Evolutionary conservation across 2,329 filamentous ascomycete species (phyloP), one percentile per base, ranked within the genome.

Genomic region (Fusarium newnesense): DNA sequence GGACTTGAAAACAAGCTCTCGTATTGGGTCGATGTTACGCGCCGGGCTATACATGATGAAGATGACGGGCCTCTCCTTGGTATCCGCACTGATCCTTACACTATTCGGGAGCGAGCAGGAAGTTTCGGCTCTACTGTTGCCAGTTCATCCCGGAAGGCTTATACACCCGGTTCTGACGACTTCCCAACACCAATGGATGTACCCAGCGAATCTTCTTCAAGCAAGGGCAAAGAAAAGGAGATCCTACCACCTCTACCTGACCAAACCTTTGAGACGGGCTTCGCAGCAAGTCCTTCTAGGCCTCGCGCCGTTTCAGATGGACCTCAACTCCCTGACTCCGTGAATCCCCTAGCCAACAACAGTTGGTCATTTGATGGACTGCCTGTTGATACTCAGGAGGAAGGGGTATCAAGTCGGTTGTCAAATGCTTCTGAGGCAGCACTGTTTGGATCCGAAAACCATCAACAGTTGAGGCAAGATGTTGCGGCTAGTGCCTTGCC

Each of bases 251-350:
- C 60, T 44, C 60, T 64, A 36, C 66, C 69, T 15, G 56, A 57
- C 37, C 36, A 67, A 34, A 34, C 74, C 47, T 57, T 68, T 18
- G 42, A 64, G 30, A 36, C 59, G 28, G 36, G 70, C n/a, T 59
- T 68, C 9, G 42, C 68, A 9, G 57, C 73, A 58, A 73, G 72
- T 56, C 49, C 78, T 37, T 76, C 80, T 24, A 81, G 89, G 42
- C 87, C 87, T 24, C 84, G 90, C 47, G 85, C 90, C 34, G 83
- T 85, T 56, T 91, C 90, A 1, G 90, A 91, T 74, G 89, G 89
- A 0, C 87, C 87, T 8, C 83, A 82, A 47, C 77, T 79, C 10
- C 82, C 81, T 8, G 80, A 83, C 13, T 79, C 80, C 5, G 81
- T 86, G 60, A 87, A 89, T 57, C 86, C 87, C 1, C 78, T 91